A percentile compares a stretch with the other conserved stretches of the same genome.
These are phyloP conservation scores for Lasiodiplodia theobromae DNA, from an alignment of 2,329 filamentous ascomycete species.

Conservation along the genomic window DNA sequence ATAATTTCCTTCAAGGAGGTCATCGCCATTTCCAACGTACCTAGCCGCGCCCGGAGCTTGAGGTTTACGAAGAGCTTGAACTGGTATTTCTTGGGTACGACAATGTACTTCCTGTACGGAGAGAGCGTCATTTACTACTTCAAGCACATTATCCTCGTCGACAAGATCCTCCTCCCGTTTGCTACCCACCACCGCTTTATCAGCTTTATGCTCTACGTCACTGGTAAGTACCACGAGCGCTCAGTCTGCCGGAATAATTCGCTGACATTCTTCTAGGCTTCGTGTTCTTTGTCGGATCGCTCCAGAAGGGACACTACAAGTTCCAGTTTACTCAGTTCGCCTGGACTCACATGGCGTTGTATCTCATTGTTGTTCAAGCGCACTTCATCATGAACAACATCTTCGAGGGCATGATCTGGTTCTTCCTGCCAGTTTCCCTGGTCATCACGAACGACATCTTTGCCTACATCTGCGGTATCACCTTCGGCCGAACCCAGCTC, in stretches of 20 bases:
- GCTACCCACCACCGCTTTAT: constrained; percentile 98
- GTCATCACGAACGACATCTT: constrained; percentile 99
- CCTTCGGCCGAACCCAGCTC: constrained; percentile 92
- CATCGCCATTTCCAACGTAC: constrained; percentile 95
- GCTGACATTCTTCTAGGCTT: constrained; percentile 70
- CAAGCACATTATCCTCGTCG: constrained; percentile 96
- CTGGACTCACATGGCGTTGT: constrained; percentile 99
- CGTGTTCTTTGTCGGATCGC: constrained; percentile 94
- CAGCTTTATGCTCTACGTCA: constrained; percentile 96
- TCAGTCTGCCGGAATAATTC: background rate
- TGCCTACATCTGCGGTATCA: constrained; percentile 96
- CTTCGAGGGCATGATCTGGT: constrained; percentile 99
- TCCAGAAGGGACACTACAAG: constrained; percentile 94
- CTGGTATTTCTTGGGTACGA: constrained; percentile 98
- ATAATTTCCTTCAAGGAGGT: constrained; percentile 99
- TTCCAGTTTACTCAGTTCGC: constrained; percentile 99
- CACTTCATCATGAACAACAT: constrained; percentile 99
- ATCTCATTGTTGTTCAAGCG: constrained; percentile 95
- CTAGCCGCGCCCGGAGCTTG: constrained; percentile 86
- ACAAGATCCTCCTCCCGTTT: constrained; percentile 89
- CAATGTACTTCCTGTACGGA: constrained; percentile 99
- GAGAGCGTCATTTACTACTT: constrained; percentile 99
- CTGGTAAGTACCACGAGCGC: constrained; percentile 67
- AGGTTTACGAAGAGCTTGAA: constrained; percentile 95
- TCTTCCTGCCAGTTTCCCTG: constrained; percentile 91